Conservation (phyloP, 352 stramenopile genomes). For the Phytophthora boehmeriae region DNA sequence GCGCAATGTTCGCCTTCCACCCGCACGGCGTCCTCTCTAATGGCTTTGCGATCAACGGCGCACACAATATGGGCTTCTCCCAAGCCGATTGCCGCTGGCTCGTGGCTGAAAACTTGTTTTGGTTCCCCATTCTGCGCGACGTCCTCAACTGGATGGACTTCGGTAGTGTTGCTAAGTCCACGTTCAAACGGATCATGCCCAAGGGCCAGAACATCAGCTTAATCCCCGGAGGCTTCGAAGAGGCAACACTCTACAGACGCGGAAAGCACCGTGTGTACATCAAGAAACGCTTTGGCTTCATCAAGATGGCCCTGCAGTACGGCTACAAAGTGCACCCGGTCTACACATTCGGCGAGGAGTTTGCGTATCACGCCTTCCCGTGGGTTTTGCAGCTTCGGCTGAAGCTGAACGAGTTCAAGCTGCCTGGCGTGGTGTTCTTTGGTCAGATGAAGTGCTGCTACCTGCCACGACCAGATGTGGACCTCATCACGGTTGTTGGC, state of each 20-base stretch:
- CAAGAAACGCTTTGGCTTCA: constrained; percentile 90
- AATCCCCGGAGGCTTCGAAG: constrained; percentile 94
- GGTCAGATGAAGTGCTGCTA: constrained; percentile 79
- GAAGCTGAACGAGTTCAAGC: constrained; percentile 78
- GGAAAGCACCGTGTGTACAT: constrained; percentile 90
- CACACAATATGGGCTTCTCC: constrained; percentile 51
- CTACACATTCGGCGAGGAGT: constrained; percentile 93
- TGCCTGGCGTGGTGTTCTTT: constrained; percentile 80
- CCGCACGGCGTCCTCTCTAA: constrained; percentile 65
- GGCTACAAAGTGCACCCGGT: constrained; percentile 88
- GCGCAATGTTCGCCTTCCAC: constrained; percentile 52
- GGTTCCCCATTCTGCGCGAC: constrained; percentile 61
- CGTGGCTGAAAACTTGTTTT: constrained; percentile 70
- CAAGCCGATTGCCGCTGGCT: constrained; percentile 62
- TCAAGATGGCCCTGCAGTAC: constrained; percentile 91
- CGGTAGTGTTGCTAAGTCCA: constrained; percentile 47
- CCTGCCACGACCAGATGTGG: constrained; percentile 72
- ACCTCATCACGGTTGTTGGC: constrained; percentile 90
- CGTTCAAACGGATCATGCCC: constrained; percentile 52
- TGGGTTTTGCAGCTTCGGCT: constrained; percentile 76
- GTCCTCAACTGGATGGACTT: constrained; percentile 67
- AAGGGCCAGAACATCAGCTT: constrained; percentile 68
- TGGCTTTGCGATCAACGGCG: constrained; percentile 58
- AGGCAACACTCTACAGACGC: constrained; percentile 87
- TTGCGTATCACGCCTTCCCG: constrained; percentile 84